phyloP scores from a whole-genome alignment of 2,329 filamentous ascomycete species.

The Neurospora crassa region DNA sequence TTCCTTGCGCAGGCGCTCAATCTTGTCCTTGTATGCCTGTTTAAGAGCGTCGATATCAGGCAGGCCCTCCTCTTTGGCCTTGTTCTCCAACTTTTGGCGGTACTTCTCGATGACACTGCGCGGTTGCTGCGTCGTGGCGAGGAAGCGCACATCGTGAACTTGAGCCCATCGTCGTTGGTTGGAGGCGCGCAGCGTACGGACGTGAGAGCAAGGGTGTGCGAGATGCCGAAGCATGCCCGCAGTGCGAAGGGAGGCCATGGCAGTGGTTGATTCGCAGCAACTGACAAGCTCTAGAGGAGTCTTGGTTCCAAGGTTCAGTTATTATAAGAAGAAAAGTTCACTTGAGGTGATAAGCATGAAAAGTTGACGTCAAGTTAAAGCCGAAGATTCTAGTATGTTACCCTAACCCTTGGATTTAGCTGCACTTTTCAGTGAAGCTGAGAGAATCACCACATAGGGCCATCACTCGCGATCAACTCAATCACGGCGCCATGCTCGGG shows the following conservation, averaged over 20 bases:
- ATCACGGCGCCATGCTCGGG: not conserved
- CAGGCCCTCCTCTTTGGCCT: conserved; percentile 65
- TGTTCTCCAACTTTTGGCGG: conserved; percentile 70
- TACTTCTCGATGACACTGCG: conserved; percentile 74
- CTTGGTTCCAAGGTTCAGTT: not conserved
- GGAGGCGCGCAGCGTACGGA: conserved; percentile 24
- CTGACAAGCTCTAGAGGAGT: not conserved
- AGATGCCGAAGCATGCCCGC: conserved; percentile 38
- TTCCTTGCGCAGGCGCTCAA: conserved; percentile 58
- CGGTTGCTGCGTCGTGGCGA: conserved; percentile 65
- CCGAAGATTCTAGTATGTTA: not conserved
- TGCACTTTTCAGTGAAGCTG: not conserved
- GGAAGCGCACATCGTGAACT: conserved; percentile 84
- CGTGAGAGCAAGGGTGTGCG: conserved; percentile 15
- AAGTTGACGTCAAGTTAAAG: conserved; percentile 1
- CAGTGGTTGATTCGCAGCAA: not conserved
- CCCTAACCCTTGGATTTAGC: not conserved
- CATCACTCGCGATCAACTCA: not conserved
- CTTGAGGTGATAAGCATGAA: not conserved
- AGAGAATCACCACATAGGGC: not conserved
- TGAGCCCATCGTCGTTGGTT: conserved; percentile 79
- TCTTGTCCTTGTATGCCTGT: conserved; percentile 77
- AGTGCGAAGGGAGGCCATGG: conserved; percentile 40
- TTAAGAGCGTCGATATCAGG: conserved; percentile 67
- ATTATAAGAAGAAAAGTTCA: not conserved